Percentiles rank a stretch among this genome's conserved stretches.
These are phyloP conservation scores for Xylariaceae sp. DNA, from an alignment of 2,329 filamentous ascomycete genomes.

Conservation along the genomic window DNA sequence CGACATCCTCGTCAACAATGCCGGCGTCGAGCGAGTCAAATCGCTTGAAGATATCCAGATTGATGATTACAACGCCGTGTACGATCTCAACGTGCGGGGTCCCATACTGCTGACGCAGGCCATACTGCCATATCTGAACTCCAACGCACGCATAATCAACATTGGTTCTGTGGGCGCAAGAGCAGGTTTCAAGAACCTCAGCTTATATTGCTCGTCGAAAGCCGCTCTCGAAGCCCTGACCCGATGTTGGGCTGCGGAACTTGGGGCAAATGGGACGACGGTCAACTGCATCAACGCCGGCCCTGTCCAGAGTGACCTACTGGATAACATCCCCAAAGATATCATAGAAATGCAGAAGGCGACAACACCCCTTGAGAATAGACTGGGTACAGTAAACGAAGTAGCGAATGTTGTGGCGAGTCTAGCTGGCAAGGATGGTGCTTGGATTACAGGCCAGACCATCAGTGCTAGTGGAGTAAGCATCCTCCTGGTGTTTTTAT, in stretches of 20 bases:
- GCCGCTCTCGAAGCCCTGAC: conserved; percentile 58
- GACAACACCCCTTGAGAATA: conserved; percentile 45
- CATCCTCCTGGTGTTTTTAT: background rate
- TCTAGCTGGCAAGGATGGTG: conserved; percentile 44
- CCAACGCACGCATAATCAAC: conserved; percentile 51
- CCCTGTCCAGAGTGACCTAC: conserved; percentile 54
- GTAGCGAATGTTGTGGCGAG: conserved; percentile 53
- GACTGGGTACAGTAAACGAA: conserved; percentile 49
- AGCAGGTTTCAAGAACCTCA: conserved; percentile 37
- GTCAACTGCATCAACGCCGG: conserved; percentile 59
- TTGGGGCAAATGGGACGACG: conserved; percentile 52
- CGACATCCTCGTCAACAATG: conserved; percentile 36
- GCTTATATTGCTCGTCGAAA: conserved; percentile 54
- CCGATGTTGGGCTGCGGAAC: conserved; percentile 53
- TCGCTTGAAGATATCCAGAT: conserved; percentile 37
- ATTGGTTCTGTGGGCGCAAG: conserved; percentile 51
- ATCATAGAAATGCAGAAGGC: conserved; percentile 45
- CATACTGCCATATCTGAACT: conserved; percentile 45
- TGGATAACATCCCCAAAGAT: conserved; percentile 46
- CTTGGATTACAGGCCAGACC: conserved; percentile 51
- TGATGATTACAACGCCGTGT: conserved; percentile 50
- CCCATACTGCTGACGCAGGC: conserved; percentile 50
- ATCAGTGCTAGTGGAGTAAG: conserved; percentile 50
- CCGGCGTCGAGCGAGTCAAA: conserved; percentile 31
- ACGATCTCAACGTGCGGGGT: conserved; percentile 53